Conservation (phyloP, 108 stramenopile genomes). For the Cyclotella kingstonii region DNA sequence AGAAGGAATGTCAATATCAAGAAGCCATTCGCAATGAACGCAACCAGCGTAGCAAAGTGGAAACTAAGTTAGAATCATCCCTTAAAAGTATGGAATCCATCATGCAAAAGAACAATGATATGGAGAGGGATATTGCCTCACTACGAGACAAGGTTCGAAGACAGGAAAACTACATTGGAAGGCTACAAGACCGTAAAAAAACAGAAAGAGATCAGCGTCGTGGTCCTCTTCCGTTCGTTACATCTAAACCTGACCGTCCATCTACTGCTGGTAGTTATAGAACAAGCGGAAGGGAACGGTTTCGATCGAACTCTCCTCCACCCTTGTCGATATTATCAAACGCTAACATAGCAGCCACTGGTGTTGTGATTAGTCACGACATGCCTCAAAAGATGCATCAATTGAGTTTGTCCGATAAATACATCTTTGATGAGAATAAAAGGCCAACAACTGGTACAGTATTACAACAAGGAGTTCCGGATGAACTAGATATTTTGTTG, state of each 20-base stretch:
- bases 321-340: no score
- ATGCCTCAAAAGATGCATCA: no score
- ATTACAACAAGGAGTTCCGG: no score
- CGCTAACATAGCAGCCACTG: no score
- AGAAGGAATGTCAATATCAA: slow-evolving; percentile 14
- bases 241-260: slow-evolving; percentile 5
- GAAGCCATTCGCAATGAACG: slow-evolving; percentile 26
- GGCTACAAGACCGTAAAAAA: slow-evolving; percentile 30
- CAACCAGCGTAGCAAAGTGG: slow-evolving; percentile 23
- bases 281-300: no score
- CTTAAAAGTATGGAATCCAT: slow-evolving; percentile 15
- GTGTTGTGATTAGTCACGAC: no score
- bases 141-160: slow-evolving; percentile 20
- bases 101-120: slow-evolving; percentile 7
- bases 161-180: slow-evolving; percentile 34
- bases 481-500: no score
- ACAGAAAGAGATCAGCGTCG: slow-evolving; percentile 18
- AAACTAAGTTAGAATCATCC: slow-evolving; percentile 22
- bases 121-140: slow-evolving; percentile 23
- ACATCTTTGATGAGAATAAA: no score
- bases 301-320: no score
- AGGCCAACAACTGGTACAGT: no score
- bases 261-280: slow-evolving; percentile 10
- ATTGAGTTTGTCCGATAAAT: no score
- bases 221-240: neutral